Percentiles rank a stretch among this genome's conserved stretches.
These are phyloP conservation scores for Russula ochroleuca DNA, from an alignment of 768 basidiomycete genomes.

Conservation along the genomic window DNA sequence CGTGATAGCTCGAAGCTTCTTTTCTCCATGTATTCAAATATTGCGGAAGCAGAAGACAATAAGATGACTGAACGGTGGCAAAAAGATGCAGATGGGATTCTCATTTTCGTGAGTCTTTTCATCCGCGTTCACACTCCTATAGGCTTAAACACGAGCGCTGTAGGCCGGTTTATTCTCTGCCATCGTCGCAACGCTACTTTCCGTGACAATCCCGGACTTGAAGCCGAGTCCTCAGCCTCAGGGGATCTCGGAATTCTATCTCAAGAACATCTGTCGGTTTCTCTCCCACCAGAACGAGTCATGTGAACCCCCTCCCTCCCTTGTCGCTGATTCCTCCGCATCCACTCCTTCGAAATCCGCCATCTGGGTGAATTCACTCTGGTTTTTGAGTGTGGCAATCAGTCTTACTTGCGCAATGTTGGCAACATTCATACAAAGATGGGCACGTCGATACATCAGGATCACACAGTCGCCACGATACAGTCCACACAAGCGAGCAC, in stretches of 20 bases:
- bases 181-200: constrained; percentile 18
- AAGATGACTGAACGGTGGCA: constrained; percentile 20
- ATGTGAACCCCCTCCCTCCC: neutral
- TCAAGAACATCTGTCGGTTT: neutral
- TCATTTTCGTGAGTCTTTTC: constrained; percentile 19
- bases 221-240: neutral
- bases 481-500: constrained; percentile 8
- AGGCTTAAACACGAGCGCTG: neutral
- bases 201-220: constrained; percentile 13
- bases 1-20: neutral
- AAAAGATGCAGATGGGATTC: constrained; percentile 23
- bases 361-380: constrained; percentile 15
- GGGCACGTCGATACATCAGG: constrained; percentile 16
- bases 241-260: neutral
- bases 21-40: neutral
- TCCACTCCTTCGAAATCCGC: constrained; percentile 5
- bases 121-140: neutral
- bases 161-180: constrained; percentile 27
- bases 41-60: neutral
- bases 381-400: constrained; percentile 11
- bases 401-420: constrained; percentile 12
- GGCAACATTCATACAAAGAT: constrained; percentile 12
- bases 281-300: neutral
- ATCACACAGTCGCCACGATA: neutral
- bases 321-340: neutral